phyloP scores from a whole-genome alignment of 257 asterid genomes.

The Solanum dulcamara region DNA sequence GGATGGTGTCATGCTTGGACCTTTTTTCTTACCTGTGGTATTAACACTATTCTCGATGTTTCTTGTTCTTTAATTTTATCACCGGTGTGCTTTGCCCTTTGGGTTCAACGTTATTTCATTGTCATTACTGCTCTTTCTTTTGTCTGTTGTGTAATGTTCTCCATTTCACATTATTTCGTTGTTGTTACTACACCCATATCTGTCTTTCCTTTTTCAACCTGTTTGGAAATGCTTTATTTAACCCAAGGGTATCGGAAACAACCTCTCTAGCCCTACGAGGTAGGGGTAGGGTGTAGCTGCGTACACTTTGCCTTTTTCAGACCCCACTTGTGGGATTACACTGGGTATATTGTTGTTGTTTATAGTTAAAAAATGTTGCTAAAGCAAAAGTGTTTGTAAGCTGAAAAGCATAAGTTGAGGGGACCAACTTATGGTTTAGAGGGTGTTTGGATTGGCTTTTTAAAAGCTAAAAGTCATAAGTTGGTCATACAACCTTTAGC shows the following conservation, averaged over 20 bases:
- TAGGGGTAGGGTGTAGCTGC: background rate
- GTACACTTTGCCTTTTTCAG: background rate
- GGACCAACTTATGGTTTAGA: background rate
- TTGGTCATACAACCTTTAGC: too few relatives aligned
- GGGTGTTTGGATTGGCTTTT: background rate
- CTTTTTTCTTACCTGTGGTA: background rate
- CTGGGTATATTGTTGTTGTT: background rate
- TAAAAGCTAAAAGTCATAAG: background rate
- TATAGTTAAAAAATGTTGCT: background rate
- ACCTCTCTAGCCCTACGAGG: background rate
- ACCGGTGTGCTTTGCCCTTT: background rate
- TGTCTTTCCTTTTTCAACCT: background rate
- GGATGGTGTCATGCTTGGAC: background rate
- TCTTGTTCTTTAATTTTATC: background rate
- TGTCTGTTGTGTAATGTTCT: background rate
- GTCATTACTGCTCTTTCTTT: background rate
- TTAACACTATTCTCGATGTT: background rate
- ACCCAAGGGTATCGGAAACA: background rate
- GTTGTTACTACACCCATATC: background rate
- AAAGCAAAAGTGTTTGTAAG: background rate
- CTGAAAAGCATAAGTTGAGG: background rate
- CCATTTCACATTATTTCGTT: background rate
- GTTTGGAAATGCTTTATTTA: background rate
- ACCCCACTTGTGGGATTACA: background rate
- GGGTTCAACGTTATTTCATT: background rate